Evolutionary conservation across 148 eudicot species (phyloP).

Genomic region (Diospyros lotus): DNA sequence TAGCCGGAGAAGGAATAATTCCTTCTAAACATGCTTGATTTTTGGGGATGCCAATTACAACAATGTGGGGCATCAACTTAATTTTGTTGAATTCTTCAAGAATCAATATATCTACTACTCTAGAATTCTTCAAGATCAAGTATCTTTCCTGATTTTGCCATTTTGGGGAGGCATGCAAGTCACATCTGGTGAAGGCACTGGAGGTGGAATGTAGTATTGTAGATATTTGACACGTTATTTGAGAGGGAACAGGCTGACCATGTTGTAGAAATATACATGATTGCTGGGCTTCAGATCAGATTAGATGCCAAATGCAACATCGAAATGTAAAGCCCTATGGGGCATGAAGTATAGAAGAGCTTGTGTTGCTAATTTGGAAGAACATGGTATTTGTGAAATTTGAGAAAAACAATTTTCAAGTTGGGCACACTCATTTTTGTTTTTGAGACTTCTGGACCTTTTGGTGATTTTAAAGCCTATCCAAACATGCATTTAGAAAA

Average conservation of each 20-base stretch:
- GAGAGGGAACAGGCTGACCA: background rate
- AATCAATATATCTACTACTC: background rate
- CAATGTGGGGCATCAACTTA: no score
- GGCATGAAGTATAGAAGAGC: background rate
- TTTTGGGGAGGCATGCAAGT: background rate
- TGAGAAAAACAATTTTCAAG: no score
- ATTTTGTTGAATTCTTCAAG: background rate
- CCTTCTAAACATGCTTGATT: background rate
- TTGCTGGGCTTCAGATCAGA: background rate
- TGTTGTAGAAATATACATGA: background rate
- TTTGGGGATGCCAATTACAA: background rate
- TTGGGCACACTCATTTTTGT: no score
- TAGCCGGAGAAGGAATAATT: slow-evolving; percentile 28
- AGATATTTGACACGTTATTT: background rate
- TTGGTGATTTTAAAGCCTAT: no score
- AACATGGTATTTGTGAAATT: no score
- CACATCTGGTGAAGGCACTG: background rate
- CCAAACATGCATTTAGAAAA: no score
- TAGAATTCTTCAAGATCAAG: background rate
- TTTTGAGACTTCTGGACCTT: no score
- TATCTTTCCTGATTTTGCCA: background rate
- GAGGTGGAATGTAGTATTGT: background rate
- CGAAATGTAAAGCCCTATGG: background rate
- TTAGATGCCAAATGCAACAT: background rate
- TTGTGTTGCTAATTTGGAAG: no score